phyloP scores from a whole-genome alignment of 2,329 filamentous ascomycete genomes.

The Cordyceps pruinosa region DNA sequence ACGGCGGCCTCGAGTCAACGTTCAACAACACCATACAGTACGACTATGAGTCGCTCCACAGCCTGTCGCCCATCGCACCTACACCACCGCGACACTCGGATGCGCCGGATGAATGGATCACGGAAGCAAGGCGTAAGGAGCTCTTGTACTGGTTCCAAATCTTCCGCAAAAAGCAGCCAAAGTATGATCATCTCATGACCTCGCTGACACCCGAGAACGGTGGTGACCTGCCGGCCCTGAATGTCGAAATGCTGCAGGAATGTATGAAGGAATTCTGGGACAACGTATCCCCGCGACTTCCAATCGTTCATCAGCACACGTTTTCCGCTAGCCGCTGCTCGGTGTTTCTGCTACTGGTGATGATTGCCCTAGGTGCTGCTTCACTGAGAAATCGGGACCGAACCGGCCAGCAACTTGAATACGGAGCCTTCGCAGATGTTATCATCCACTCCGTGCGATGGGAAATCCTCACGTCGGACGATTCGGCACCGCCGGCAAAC shows the following conservation, averaged over 20 bases:
- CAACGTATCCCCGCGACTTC: constrained; percentile 75
- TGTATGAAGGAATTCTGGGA: constrained; percentile 86
- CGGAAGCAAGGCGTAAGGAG: constrained; percentile 38
- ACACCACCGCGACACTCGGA: constrained; percentile 35
- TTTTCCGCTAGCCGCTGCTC: constrained; percentile 77
- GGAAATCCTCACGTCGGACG: constrained; percentile 75
- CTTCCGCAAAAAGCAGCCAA: constrained; percentile 38
- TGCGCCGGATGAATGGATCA: constrained; percentile 37
- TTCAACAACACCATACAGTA: constrained; percentile 46
- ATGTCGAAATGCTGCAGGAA: constrained; percentile 73
- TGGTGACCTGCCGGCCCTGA: constrained; percentile 47
- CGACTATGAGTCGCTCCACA: constrained; percentile 43
- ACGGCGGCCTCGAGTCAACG: constrained; percentile 43
- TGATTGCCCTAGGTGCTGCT: constrained; percentile 78
- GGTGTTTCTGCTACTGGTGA: constrained; percentile 68
- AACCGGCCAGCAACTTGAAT: constrained; percentile 41
- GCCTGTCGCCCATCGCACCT: constrained; percentile 38
- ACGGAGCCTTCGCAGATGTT: constrained; percentile 45
- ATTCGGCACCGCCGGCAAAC: constrained; percentile 76
- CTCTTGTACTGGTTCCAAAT: constrained; percentile 36
- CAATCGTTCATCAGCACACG: constrained; percentile 81
- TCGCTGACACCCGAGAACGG: constrained; percentile 32
- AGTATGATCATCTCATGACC: constrained; percentile 27
- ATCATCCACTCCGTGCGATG: constrained; percentile 69
- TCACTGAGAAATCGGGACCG: constrained; percentile 62